Base-by-base conservation (phyloP, 805 yeast species). In the Zygosaccharomyces bisporus region DNA sequence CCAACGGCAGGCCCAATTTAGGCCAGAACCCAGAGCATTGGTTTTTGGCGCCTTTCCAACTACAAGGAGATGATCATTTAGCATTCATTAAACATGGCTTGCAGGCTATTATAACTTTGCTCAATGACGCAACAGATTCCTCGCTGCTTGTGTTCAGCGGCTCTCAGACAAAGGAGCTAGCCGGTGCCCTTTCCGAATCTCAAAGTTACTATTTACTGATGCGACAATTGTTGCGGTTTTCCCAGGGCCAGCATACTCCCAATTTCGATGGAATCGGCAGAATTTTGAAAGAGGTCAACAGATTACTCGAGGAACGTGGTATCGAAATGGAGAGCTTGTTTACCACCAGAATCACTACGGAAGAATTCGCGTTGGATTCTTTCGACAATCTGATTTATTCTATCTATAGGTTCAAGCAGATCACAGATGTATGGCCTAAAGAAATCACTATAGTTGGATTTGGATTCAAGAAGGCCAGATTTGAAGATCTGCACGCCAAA, bases 291-390 rank as follows among this genome's bases (percentile, higher is more conserved):
- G 41, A 49, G 3, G 39, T 27, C 21, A 40, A 46, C 5, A 19
- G 12, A 10, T 20, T 34, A 9, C 30, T 54, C 41, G 16, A 34
- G 5, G 16, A 23, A 7, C 49, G 44, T 17, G 31, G 32, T 9
- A 34, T 52, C 6, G 39, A 49, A 4, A 29, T 52, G 8, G 49
- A 52, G 14, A 55, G 47, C n/a, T 27, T 58, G 32, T 50, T 54
- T 34, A 38, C 39, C 16, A 30, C 43, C 4, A 51, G 58, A 20
- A 62, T 82, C 0, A 48, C 69, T 4, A 64, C 80, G 1, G 95
- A 86, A 56, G 90, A 83, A 52, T 82, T 62, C 58, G 88, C 95
- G 0, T 66, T 87, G 31, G 95, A 86, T 61, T 84, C 93, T 1
- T 82, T 82, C 57, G 95, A 86, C 57, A 86, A 86, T 60, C 75